Evolutionary conservation across 352 stramenopile genomes (phyloP).

Genomic region (Phytophthora pseudosyringae): DNA sequence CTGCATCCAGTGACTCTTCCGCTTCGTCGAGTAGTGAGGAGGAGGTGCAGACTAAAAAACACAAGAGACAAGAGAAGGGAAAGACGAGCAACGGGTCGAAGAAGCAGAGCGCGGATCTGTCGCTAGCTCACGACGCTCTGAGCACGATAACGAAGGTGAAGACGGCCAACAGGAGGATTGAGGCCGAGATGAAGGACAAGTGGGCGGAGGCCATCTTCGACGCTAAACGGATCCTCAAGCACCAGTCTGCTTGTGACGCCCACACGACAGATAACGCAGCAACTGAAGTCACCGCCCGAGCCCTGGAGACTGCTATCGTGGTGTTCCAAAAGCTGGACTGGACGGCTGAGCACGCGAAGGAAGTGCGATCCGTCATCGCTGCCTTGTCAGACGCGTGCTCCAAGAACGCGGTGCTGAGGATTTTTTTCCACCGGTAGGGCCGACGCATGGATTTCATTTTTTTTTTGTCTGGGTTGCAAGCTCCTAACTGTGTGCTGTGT

Average conservation of each 20-base stretch:
- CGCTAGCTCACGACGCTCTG: constrained; percentile 22
- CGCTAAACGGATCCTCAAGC: constrained; percentile 26
- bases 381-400: constrained; percentile 31
- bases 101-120: constrained; percentile 12
- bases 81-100: neutral
- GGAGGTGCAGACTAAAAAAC: neutral
- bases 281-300: constrained; percentile 23
- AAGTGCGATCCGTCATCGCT: constrained; percentile 21
- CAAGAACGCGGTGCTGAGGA: constrained; percentile 30
- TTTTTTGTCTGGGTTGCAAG: neutral
- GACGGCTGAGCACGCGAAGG: constrained; percentile 15
- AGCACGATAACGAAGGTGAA: constrained; percentile 11
- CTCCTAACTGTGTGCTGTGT: constrained; percentile 12
- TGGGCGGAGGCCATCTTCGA: constrained; percentile 21
- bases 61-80: constrained; percentile 18
- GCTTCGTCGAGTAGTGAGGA: constrained; percentile 4
- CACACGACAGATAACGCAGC: constrained; percentile 18
- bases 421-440: constrained; percentile 31
- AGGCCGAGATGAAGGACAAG: neutral
- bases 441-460: neutral
- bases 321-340: constrained; percentile 20
- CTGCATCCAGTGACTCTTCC: constrained; percentile 1
- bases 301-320: constrained; percentile 19
- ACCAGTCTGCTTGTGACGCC: constrained; percentile 12
- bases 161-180: constrained; percentile 16